phyloP scores from a whole-genome alignment of 805 yeast species.

The Cyberlindnera mrakii region DNA sequence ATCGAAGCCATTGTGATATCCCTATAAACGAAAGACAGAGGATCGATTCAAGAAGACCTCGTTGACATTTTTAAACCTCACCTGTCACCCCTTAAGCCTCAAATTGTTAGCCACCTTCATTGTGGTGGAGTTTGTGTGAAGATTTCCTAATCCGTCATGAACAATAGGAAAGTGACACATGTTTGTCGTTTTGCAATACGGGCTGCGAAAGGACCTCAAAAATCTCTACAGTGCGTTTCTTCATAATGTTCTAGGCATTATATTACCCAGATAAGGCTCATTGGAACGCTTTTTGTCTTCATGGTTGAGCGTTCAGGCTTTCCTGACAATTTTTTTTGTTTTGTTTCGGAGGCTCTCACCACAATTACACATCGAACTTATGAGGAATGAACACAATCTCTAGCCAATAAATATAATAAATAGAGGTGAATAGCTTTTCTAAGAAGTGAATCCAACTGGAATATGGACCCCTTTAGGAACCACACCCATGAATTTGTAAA shows the following conservation, averaged over 20 bases:
- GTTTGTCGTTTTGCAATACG: not conserved
- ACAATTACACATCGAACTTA: too few species aligned
- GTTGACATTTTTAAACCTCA: not conserved
- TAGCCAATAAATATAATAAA: too few species aligned
- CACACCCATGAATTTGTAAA: slow-evolving; percentile 66
- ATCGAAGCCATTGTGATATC: not conserved
- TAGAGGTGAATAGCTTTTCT: too few species aligned
- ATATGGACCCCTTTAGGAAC: slow-evolving; percentile 34
- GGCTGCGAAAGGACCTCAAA: too few species aligned
- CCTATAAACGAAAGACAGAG: not conserved
- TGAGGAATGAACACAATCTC: too few species aligned
- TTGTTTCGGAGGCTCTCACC: too few species aligned
- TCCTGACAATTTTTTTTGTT: too few species aligned
- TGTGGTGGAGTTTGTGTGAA: not conserved
- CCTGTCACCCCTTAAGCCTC: not conserved
- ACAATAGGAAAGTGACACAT: slow-evolving; percentile 4
- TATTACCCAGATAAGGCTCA: too few species aligned
- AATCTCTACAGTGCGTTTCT: too few species aligned
- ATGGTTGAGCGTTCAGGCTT: too few species aligned
- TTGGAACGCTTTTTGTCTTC: too few species aligned
- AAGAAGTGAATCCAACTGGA: slow-evolving; percentile 4
- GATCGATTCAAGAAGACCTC: not conserved
- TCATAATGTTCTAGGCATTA: too few species aligned
- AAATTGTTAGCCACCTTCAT: not conserved
- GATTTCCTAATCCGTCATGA: not conserved